Evolutionary conservation across 768 basidiomycete genomes (phyloP).

Genomic region (Trametopsis cervina): DNA sequence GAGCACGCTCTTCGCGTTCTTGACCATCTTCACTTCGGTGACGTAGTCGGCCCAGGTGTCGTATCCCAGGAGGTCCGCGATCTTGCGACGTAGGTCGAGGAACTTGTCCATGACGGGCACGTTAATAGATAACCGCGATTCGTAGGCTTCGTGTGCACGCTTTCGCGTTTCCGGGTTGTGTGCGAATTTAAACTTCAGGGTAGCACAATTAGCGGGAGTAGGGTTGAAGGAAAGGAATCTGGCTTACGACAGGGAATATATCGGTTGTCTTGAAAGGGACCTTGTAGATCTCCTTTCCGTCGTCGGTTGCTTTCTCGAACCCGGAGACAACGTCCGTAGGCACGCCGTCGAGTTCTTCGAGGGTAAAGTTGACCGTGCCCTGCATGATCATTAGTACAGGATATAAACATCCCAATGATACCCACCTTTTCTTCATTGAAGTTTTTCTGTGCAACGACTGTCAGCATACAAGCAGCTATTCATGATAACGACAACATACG

Average conservation of each 20-base stretch:
- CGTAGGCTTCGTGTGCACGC: conserved; percentile 58
- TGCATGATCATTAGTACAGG: conserved; percentile 18
- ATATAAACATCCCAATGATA: neutral
- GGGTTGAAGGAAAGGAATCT: neutral
- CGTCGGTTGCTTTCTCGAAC: conserved; percentile 59
- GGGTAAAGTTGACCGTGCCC: conserved; percentile 59
- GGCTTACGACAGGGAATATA: conserved; percentile 65
- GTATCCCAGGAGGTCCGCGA: conserved; percentile 64
- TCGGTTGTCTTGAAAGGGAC: conserved; percentile 81
- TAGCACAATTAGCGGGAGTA: neutral
- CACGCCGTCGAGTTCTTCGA: conserved; percentile 73
- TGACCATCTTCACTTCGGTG: conserved; percentile 85
- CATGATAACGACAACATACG: conserved; percentile 33
- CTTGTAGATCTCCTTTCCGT: conserved; percentile 52
- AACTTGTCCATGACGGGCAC: conserved; percentile 62
- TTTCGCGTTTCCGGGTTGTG: conserved; percentile 62
- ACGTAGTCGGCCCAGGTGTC: conserved; percentile 78
- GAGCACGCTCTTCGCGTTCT: conserved; percentile 53
- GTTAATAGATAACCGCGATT: conserved; percentile 62
- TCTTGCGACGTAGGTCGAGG: conserved; percentile 62
- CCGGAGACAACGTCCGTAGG: conserved; percentile 75
- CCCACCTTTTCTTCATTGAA: conserved; percentile 82
- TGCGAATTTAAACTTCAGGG: conserved; percentile 71
- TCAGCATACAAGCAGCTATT: neutral
- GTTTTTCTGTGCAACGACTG: conserved; percentile 50